Conservation (phyloP, 495 filamentous ascomycete species). For the Hyphodiscus hymeniophilus region DNA sequence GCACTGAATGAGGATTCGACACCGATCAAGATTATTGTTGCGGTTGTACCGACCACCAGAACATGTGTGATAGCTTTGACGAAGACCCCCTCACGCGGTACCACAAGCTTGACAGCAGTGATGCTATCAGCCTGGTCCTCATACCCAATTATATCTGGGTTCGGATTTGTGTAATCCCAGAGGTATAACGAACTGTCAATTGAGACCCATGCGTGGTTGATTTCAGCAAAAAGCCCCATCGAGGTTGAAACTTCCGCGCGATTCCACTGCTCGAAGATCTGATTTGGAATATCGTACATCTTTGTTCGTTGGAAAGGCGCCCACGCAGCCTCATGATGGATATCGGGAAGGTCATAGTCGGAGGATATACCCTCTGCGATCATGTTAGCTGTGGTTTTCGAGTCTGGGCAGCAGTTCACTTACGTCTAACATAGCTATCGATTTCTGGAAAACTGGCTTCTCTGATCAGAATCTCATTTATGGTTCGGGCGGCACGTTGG, state of each 20-base stretch:
- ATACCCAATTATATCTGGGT: conserved; percentile 83
- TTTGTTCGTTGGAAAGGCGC: conserved; percentile 78
- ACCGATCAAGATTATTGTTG: conserved; percentile 76
- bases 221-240: conserved; percentile 87
- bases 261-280: conserved; percentile 85
- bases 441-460: conserved; percentile 83
- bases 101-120: conserved; percentile 72
- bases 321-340: conserved; percentile 56
- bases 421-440: conserved; percentile 84
- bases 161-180: conserved; percentile 90
- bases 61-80: conserved; percentile 74
- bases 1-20: conserved; percentile 48
- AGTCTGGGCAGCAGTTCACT: conserved; percentile 29
- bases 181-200: conserved; percentile 95
- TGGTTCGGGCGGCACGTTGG: conserved; percentile 71
- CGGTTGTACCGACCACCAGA: conserved; percentile 77
- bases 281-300: conserved; percentile 79
- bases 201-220: conserved; percentile 90
- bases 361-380: conserved; percentile 71
- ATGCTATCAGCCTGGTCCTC: conserved; percentile 84
- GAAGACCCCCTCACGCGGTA: conserved; percentile 77
- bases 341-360: conserved; percentile 71
- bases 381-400: conserved; percentile 10
- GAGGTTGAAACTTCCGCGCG: conserved; percentile 68
- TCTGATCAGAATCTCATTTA: conserved; percentile 65